Base-by-base conservation (phyloP, 139 green algal species). In the Zygnema cylindricum region DNA sequence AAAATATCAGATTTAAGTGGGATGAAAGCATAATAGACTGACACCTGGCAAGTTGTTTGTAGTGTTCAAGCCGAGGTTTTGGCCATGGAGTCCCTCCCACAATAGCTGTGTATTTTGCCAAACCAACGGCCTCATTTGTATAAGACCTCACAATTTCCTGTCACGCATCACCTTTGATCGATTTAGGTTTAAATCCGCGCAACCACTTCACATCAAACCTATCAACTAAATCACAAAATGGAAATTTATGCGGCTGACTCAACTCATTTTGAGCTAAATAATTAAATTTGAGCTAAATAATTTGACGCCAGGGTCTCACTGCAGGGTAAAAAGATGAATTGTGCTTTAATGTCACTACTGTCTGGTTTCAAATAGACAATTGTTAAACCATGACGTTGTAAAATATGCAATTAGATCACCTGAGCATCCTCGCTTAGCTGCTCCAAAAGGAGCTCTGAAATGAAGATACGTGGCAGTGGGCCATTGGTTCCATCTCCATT, bases 41-140 rank as follows among this genome's bases (percentile, higher is more conserved):
- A 33, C 40, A 90, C 89, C 69, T 11, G 2, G 90, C 69, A 39
- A 95, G 88, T 38, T 73, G 43, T 43, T 89, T n/a, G 32, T 89
- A 95, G 76, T 95, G 88, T 41, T 87, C 42, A 69, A 90, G 36
- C 1, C 78, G 83, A 22, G 93, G 93, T 25, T 55, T 87, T n/a
- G n/a, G 2, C 93, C 93, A 95, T 0, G 93, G 93, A 32, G 89
- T 83, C 41, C 86, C 55, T 1, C 91, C 91, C 41, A 85, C 22
- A 25, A 86, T 40, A 55, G 40, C 55, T 25, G 85, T 73, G 81
- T 84, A 41, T 2, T 73, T 33, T 30, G 55, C 57, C 16, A 33
- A 2, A 2, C 35, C 7, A 30, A 41, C 16, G 38, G 43, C 77
- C 42, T 36, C 3, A 30, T 30, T 32, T 36, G 77, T 87, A 42